These are phyloP conservation scores for Trichosporon sp. DNA, from an alignment of 1,284 basidiomycete genomes.

Conservation along the genomic window DNA sequence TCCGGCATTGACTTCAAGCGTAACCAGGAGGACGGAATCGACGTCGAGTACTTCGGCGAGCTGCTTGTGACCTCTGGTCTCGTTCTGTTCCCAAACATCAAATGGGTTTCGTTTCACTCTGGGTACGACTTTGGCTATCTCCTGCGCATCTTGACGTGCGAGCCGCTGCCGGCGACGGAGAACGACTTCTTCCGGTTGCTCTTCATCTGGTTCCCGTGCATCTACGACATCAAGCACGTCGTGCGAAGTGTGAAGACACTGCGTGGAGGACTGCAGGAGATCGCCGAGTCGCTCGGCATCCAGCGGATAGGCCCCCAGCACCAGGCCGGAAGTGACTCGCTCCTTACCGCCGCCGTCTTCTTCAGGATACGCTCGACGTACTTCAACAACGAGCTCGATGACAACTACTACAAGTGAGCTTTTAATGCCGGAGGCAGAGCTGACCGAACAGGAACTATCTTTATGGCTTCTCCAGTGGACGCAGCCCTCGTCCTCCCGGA, in stretches of 20 bases:
- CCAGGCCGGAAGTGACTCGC: conserved; percentile 93
- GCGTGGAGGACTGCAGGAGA: conserved; percentile 92
- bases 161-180: conserved; percentile 85
- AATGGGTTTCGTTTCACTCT: conserved; percentile 99
- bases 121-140: conserved; percentile 99
- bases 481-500: conserved; percentile 26
- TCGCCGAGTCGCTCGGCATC: conserved; percentile 86
- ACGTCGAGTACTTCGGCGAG: conserved; percentile 94
- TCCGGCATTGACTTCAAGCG: conserved; percentile 95
- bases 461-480: conserved; percentile 49
- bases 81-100: conserved; percentile 84
- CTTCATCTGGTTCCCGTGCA: conserved; percentile 90
- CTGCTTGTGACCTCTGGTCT: conserved; percentile 94
- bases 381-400: conserved; percentile 84
- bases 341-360: conserved; percentile 89
- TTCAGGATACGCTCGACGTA: conserved; percentile 93
- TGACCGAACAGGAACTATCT: conserved; percentile 48
- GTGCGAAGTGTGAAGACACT: conserved; percentile 85
- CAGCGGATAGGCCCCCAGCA: conserved; percentile 88
- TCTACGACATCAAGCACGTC: conserved; percentile 98
- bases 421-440: background rate
- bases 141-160: conserved; percentile 87
- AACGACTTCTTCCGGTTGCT: conserved; percentile 88
- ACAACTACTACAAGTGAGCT: conserved; percentile 60
- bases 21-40: conserved; percentile 88